Base-by-base conservation (phyloP, 495 filamentous ascomycete genomes). In the Tricharina praecox region DNA sequence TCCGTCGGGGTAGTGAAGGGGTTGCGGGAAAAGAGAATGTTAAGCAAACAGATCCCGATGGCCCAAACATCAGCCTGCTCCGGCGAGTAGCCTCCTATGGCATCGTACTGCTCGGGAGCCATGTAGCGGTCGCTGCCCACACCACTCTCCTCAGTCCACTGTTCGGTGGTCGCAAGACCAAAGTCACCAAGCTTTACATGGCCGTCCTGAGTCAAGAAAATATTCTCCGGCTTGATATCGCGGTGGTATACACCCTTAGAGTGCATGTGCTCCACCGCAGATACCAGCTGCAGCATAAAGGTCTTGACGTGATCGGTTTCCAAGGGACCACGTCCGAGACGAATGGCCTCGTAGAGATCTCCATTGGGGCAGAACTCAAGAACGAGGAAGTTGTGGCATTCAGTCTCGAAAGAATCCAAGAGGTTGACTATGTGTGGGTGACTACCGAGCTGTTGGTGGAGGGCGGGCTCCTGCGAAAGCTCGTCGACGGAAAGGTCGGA, bases 181-280 rank as follows among this genome's bases (percentile, higher is more conserved):
- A 96, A 92, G 64, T 97, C 90, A 56, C 90, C 90, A 30, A 97
- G 78, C 67, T 97, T 97, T 79, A 94, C 82, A 35, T 78, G 72
- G 20, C 92, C 87, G 42, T 77, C 73, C 49, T 85, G 72, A 52
- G 75, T 81, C 51, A 97, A 70, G 66, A 97, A 96, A 65, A 97
- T 93, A 67, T 97, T 97, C 72, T 97, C 90, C 5, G 90, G 90
- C 69, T 97, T 97, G 74, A 97, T 95, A 64, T 97, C 90, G 49
- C 90, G 85, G 63, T 97, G 90, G 64, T 87, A 95, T 55, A 96
- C 71, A 50, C 84, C 85, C 60, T 86, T 85, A 52, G 72, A 67
- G 60, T 97, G 90, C 70, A 94, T 84, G 64, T 82, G 84, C 40
- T 85, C 78, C 45, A 97, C 79, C 34, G 92, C 85, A 60, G 81